Conservation (phyloP, 768 basidiomycete genomes). For the Pleurotus tuber-regium region DNA sequence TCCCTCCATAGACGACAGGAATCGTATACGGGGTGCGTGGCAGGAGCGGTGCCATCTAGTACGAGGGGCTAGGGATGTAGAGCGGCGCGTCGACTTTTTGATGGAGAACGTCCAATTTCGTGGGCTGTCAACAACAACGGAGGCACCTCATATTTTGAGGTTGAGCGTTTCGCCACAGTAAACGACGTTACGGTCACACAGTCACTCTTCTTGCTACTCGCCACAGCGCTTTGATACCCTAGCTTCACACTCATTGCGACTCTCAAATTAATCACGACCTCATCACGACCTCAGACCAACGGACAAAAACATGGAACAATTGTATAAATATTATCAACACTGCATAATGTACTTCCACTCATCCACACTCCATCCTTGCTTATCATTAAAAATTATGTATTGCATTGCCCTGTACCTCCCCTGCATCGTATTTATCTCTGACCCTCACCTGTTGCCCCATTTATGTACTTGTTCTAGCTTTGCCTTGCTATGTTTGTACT, state of each 20-base stretch:
- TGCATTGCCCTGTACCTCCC: neutral
- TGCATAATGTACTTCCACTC: neutral
- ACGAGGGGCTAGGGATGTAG: slow-evolving; percentile 20
- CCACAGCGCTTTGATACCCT: too few relatives aligned
- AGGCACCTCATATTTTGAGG: slow-evolving; percentile 27
- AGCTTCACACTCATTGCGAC: neutral
- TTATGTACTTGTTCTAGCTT: too few relatives aligned
- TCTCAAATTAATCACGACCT: neutral
- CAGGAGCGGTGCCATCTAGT: slow-evolving; percentile 28
- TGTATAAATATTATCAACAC: too few relatives aligned
- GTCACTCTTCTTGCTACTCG: too few relatives aligned
- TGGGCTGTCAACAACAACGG: slow-evolving; percentile 33
- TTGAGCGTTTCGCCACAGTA: slow-evolving; percentile 16
- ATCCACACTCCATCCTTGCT: neutral
- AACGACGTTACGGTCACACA: too few relatives aligned
- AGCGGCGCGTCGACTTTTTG: slow-evolving; percentile 44
- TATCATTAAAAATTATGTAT: neutral
- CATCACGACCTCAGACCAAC: neutral
- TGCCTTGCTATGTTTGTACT: too few relatives aligned
- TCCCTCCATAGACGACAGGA: slow-evolving; percentile 21
- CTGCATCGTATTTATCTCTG: neutral
- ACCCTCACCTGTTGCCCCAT: too few relatives aligned
- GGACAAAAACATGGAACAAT: too few relatives aligned
- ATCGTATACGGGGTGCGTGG: slow-evolving; percentile 31
- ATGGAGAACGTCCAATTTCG: slow-evolving; percentile 31